Evolutionary conservation across 2,329 filamentous ascomycete genomes (phyloP).

Genomic region (Epichloe coenophiala): DNA sequence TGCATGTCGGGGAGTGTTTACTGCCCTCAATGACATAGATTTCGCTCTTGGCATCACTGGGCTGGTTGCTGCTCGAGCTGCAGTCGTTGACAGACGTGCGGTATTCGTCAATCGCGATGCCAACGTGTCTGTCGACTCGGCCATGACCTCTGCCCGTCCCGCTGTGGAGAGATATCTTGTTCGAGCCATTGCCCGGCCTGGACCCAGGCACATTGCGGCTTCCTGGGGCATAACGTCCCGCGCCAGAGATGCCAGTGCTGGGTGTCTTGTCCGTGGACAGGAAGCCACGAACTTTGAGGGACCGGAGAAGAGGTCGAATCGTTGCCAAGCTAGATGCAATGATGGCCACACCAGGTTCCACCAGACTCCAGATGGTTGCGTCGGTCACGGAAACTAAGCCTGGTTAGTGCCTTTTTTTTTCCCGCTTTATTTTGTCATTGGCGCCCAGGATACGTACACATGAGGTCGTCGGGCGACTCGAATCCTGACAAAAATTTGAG

Average conservation of each 20-base stretch:
- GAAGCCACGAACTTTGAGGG: constrained; percentile 34
- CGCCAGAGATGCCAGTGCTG: constrained; percentile 15
- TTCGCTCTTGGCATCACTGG: constrained; percentile 14
- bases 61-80: not conserved
- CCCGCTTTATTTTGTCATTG: not conserved
- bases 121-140: constrained; percentile 3
- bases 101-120: constrained; percentile 11
- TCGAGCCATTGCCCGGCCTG: constrained; percentile 21
- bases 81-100: not conserved
- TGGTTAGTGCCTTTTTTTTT: constrained; percentile 6
- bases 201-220: constrained; percentile 10
- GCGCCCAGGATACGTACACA: constrained; percentile 26
- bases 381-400: constrained; percentile 32
- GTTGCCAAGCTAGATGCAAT: constrained; percentile 40
- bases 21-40: constrained; percentile 23
- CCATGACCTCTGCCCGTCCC: constrained; percentile 5
- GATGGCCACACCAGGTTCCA: constrained; percentile 43
- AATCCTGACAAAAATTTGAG: constrained; percentile 34
- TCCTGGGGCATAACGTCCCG: constrained; percentile 15
- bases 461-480: constrained; percentile 29
- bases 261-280: constrained; percentile 25
- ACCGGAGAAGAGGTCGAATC: constrained; percentile 38
- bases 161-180: constrained; percentile 23
- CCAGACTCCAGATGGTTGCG: constrained; percentile 42
- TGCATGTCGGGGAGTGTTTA: constrained; percentile 11